Evolutionary conservation across 1,139 yeast species (phyloP).

Genomic region (Pichia sp.): DNA sequence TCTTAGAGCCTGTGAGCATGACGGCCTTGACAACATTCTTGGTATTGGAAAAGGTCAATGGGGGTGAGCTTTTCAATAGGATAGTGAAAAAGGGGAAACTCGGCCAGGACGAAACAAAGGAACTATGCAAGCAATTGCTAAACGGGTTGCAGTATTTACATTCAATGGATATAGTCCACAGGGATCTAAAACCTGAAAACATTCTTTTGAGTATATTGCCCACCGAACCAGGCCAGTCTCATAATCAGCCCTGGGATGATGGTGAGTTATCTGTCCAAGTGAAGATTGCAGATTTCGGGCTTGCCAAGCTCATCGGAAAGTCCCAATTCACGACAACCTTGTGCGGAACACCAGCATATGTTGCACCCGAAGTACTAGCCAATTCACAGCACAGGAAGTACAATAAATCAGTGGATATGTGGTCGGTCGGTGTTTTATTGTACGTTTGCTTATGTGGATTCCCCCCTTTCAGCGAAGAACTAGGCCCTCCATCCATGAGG

Average conservation of each 20-base stretch:
- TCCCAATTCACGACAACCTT: conserved; percentile 68
- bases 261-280: conserved; percentile 59
- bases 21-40: conserved; percentile 56
- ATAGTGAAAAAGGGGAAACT: conserved; percentile 59
- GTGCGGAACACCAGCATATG: conserved; percentile 83
- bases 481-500: conserved; percentile 74
- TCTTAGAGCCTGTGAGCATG: conserved; percentile 61
- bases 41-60: conserved; percentile 67
- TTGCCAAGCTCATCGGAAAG: conserved; percentile 78
- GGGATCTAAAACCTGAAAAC: conserved; percentile 79
- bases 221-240: conserved; percentile 35
- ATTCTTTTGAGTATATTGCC: conserved; percentile 58
- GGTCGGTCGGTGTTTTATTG: conserved; percentile 76
- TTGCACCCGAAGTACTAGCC: conserved; percentile 69
- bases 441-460: conserved; percentile 80
- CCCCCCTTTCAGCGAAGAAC: conserved; percentile 79
- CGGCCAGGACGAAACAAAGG: conserved; percentile 57
- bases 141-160: conserved; percentile 61
- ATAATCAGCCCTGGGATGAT: conserved; percentile 70
- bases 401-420: conserved; percentile 67
- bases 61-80: conserved; percentile 71
- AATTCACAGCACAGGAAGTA: conserved; percentile 48
- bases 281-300: conserved; percentile 77
- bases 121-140: conserved; percentile 57
- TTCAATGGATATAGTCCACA: conserved; percentile 59